Evolutionary conservation across 179 eudicot genomes (phyloP).

Genomic region (Pouteria campechiana): DNA sequence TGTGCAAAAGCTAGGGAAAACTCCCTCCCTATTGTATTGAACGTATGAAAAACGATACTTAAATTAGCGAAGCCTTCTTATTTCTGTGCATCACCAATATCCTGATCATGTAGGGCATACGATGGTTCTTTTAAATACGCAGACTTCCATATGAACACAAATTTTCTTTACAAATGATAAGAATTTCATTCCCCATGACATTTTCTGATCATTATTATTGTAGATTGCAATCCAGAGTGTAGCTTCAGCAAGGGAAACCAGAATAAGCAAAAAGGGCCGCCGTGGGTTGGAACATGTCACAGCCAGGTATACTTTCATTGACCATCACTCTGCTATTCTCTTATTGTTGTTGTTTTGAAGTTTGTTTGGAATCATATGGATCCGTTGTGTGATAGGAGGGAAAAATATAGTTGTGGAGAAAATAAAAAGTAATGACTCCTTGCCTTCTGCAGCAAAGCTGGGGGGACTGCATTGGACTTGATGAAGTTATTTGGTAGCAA

Average conservation of each 20-base stretch:
- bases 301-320: conserved; percentile 40
- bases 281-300: conserved; percentile 53
- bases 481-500: conserved; percentile 77
- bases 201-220: conserved; percentile 12
- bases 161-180: too few relatives aligned
- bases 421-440: not conserved
- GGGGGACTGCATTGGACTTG: conserved; percentile 70
- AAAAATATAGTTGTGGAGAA: not conserved
- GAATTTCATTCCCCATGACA: not conserved
- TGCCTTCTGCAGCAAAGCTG: conserved; percentile 48
- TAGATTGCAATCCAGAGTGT: conserved; percentile 89
- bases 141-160: too few relatives aligned
- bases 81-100: too few relatives aligned
- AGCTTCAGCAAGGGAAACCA: conserved; percentile 67
- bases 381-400: not conserved
- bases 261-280: conserved; percentile 66
- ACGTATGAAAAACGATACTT: too few relatives aligned
- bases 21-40: too few relatives aligned
- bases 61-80: too few relatives aligned
- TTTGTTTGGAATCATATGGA: not conserved
- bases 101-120: too few relatives aligned
- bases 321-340: too few relatives aligned
- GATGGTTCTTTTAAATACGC: too few relatives aligned
- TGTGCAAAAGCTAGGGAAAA: too few relatives aligned
- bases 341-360: too few relatives aligned